Evolutionary conservation across 345 rosid species (phyloP).

Genomic region (Eucalyptus cloeziana): DNA sequence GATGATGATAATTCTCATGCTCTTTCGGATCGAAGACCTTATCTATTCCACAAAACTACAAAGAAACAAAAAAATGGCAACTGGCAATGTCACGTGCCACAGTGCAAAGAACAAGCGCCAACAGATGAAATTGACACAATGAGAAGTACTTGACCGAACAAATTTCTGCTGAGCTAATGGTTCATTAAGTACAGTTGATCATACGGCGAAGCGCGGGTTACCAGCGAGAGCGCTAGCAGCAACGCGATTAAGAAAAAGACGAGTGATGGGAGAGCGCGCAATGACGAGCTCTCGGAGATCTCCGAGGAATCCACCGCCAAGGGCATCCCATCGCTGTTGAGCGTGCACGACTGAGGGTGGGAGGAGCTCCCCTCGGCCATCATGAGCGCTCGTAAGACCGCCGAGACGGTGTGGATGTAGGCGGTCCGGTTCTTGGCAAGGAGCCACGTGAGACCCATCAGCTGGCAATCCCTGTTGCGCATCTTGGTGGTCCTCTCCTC

Average conservation of each 20-base stretch:
- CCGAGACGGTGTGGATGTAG: slow-evolving; percentile 70
- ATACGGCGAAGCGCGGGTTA: neutral
- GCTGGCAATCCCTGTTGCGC: slow-evolving; percentile 79
- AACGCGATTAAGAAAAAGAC: neutral
- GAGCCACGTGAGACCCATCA: slow-evolving; percentile 98
- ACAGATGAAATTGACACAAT: neutral
- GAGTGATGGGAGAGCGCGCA: neutral
- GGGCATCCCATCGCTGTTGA: slow-evolving; percentile 79
- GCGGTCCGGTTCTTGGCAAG: slow-evolving; percentile 68
- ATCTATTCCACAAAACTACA: neutral
- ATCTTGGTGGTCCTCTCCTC: slow-evolving; percentile 66
- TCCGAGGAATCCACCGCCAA: slow-evolving; percentile 77
- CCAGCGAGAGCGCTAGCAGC: neutral
- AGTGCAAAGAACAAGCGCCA: neutral
- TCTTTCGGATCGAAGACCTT: neutral
- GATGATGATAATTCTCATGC: neutral
- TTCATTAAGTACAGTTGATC: neutral
- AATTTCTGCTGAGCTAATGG: neutral
- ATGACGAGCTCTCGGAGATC: slow-evolving; percentile 24
- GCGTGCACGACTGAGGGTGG: slow-evolving; percentile 59
- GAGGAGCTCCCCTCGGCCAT: slow-evolving; percentile 32
- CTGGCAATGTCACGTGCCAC: neutral
- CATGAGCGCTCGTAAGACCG: slow-evolving; percentile 77
- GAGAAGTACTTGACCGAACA: neutral
- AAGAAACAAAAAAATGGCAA: neutral